Evolutionary conservation across 768 basidiomycete species (phyloP).

Genomic region (Serendipita sp.): DNA sequence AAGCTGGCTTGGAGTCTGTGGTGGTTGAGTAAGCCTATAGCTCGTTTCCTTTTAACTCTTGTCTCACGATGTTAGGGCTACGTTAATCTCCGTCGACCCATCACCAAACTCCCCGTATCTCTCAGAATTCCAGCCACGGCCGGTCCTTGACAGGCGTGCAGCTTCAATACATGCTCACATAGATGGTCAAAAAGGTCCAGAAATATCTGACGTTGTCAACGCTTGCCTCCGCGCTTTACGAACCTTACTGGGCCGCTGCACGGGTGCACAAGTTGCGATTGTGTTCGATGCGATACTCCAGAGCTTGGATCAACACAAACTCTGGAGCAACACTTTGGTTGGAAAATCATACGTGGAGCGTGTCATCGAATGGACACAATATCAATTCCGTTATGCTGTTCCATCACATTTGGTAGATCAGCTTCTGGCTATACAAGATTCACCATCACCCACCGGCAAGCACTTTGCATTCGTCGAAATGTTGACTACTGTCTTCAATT

Average conservation of each 20-base stretch:
- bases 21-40: conserved; percentile 46
- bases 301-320: conserved; percentile 41
- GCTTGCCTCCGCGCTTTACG: conserved; percentile 59
- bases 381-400: conserved; percentile 84
- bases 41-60: neutral
- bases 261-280: conserved; percentile 54
- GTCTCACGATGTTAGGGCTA: conserved; percentile 29
- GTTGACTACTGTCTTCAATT: conserved; percentile 72
- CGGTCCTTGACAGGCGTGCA: conserved; percentile 64
- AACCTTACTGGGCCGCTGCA: conserved; percentile 57
- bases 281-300: conserved; percentile 61
- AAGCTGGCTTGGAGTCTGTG: conserved; percentile 41
- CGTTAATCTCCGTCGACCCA: conserved; percentile 49
- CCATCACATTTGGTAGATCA: conserved; percentile 73
- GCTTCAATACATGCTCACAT: conserved; percentile 80
- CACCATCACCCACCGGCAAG: conserved; percentile 28
- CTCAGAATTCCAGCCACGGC: conserved; percentile 69
- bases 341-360: conserved; percentile 72
- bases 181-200: conserved; percentile 77
- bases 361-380: conserved; percentile 75
- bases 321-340: conserved; percentile 54
- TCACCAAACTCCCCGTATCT: conserved; percentile 52
- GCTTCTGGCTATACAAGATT: conserved; percentile 48
- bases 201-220: conserved; percentile 52
- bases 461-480: conserved; percentile 56